Conservation (phyloP, 495 filamentous ascomycete species). For the Neohortaea acidophila region DNA sequence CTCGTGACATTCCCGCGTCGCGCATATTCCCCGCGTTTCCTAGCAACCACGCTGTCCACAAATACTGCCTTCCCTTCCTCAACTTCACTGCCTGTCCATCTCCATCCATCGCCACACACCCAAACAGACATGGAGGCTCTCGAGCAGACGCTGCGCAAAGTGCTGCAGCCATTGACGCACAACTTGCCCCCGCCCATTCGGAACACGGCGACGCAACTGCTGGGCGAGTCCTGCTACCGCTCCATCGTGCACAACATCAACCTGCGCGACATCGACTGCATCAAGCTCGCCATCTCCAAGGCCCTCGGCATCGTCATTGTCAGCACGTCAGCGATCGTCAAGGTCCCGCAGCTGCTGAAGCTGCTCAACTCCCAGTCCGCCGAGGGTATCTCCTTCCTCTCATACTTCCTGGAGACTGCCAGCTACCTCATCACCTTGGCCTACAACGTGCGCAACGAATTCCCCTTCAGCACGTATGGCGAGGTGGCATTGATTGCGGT, state of each 20-base stretch:
- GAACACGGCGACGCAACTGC: constrained; percentile 57
- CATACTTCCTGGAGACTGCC: constrained; percentile 79
- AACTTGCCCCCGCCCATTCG: constrained; percentile 64
- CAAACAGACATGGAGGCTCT: constrained; percentile 27
- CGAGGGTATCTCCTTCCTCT: constrained; percentile 70
- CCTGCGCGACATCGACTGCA: constrained; percentile 51
- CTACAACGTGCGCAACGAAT: constrained; percentile 78
- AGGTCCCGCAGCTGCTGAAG: constrained; percentile 91
- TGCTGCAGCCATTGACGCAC: constrained; percentile 61
- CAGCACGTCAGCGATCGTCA: constrained; percentile 72
- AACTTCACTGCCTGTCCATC: no score
- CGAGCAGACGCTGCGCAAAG: constrained; percentile 41
- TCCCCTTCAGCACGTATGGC: constrained; percentile 91
- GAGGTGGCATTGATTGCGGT: constrained; percentile 81
- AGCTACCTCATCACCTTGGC: constrained; percentile 71
- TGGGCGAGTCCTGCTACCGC: constrained; percentile 73
- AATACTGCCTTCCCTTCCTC: no score
- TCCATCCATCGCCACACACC: no score
- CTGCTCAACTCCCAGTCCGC: constrained; percentile 64
- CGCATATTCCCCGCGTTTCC: no score
- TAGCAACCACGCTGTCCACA: no score
- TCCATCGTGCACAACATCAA: constrained; percentile 68
- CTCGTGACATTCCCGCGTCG: no score
- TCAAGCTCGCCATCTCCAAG: constrained; percentile 80
- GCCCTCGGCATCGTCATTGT: constrained; percentile 86